Conservation (phyloP, 768 basidiomycete species). For the Chalciporus pseudorubinellus region DNA sequence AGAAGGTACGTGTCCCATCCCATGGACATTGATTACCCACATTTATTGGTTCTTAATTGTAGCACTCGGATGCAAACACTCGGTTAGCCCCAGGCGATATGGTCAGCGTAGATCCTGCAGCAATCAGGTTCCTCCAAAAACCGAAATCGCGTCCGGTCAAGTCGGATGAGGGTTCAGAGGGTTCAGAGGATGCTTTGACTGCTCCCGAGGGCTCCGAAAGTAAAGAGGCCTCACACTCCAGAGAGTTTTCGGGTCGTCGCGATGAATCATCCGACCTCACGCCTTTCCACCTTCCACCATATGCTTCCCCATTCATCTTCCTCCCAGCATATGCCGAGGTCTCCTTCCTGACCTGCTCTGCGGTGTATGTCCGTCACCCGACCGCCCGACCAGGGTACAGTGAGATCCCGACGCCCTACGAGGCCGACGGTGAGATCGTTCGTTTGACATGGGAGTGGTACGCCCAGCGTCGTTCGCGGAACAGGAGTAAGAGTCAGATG, state of each 20-base stretch:
- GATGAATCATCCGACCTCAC: slow-evolving; percentile 39
- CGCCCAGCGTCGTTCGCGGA: slow-evolving; percentile 61
- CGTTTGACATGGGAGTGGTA: slow-evolving; percentile 98
- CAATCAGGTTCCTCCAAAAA: slow-evolving; percentile 69
- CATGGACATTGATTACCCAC: not conserved
- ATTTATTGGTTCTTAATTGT: slow-evolving; percentile 3
- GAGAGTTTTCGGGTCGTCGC: not conserved
- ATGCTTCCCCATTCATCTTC: slow-evolving; percentile 89
- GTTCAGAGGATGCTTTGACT: not conserved
- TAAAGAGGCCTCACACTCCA: not conserved
- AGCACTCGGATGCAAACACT: slow-evolving; percentile 85
- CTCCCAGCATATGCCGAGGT: slow-evolving; percentile 89
- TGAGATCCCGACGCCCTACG: slow-evolving; percentile 94
- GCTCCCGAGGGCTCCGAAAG: not conserved
- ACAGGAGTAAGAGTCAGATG: slow-evolving; percentile 62
- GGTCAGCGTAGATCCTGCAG: slow-evolving; percentile 80
- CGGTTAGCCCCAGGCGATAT: slow-evolving; percentile 93
- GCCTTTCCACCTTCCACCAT: slow-evolving; percentile 83
- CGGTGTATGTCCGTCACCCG: slow-evolving; percentile 91
- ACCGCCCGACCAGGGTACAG: slow-evolving; percentile 95
- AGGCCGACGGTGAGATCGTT: slow-evolving; percentile 91
- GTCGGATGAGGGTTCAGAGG: slow-evolving; percentile 10
- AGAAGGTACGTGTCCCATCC: slow-evolving; percentile 55
- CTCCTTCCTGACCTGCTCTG: slow-evolving; percentile 85
- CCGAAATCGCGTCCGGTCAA: slow-evolving; percentile 9